Conservation (phyloP, 345 rosid genomes). For the Melastoma malabathricum region DNA sequence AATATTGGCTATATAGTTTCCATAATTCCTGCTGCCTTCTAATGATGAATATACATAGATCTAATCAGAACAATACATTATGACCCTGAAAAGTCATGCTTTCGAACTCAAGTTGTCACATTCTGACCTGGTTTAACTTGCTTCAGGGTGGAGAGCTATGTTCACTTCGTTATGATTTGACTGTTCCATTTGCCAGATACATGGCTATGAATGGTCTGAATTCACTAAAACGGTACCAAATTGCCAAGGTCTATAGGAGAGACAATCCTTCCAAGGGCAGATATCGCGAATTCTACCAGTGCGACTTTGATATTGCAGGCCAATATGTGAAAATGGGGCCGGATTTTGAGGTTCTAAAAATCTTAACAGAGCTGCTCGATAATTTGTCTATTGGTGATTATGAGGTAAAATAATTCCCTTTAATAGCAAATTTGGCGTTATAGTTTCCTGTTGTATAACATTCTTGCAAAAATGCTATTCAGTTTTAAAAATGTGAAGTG, state of each 20-base stretch:
- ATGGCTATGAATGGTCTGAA: conserved; percentile 87
- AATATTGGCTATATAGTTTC: neutral
- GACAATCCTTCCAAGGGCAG: conserved; percentile 95
- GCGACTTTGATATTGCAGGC: conserved; percentile 95
- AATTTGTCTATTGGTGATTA: conserved; percentile 73
- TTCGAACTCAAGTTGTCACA: no score
- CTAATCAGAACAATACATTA: no score
- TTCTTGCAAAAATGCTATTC: neutral
- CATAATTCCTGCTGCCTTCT: neutral
- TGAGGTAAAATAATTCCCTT: conserved; percentile 31
- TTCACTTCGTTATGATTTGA: conserved; percentile 82
- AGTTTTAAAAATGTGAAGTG: neutral
- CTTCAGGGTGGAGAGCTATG: conserved; percentile 94
- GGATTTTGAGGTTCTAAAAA: conserved; percentile 68
- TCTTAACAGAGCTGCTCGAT: conserved; percentile 71
- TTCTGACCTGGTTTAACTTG: neutral
- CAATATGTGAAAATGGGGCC: conserved; percentile 83
- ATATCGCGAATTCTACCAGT: conserved; percentile 93
- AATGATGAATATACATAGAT: no score
- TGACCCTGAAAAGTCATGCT: no score
- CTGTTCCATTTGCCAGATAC: conserved; percentile 87
- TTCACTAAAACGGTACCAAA: conserved; percentile 72
- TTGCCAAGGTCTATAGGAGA: conserved; percentile 83
- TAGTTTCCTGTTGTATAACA: neutral
- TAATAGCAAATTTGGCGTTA: neutral